Evolutionary conservation across 108 stramenopile genomes (phyloP), one percentile per base, ranked within the genome.

Genomic region (Cyclotella baltica): DNA sequence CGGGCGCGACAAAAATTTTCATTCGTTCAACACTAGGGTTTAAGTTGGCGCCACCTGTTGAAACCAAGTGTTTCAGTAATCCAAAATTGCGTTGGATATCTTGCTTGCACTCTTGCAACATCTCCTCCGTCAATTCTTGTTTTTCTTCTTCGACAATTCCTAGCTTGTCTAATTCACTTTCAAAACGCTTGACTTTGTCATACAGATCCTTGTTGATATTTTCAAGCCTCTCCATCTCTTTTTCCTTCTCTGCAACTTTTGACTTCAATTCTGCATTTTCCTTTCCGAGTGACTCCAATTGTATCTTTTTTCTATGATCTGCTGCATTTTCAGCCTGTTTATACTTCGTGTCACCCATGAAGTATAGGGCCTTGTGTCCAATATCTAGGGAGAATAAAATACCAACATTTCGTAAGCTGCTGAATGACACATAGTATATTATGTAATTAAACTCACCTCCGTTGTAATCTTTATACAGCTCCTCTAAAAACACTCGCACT

Each of bases 301-400:
- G 33, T 15, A 30, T 30, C 18, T 36, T 20, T 33, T 36, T 36
- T 13, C 16, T 35, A 11, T 10, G 61, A 35, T 35, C 31, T 34
- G 23, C 43, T 37, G 67, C 66, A 37, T 23, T 16, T 56, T 68
- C 50, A 52, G 48, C 46, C 36, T 52, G 38, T 30, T 37, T 64
- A 70, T 58, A 58, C 29, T 36, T 76, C 48, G 36, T 20, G 23
- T 65, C 64, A 65, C 47, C 47, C 46, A 65, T 19, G 2, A 4
- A 18, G 64, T 65, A 65, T 4, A 65, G 11, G 9, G 64, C 64
- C 46, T 65, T 65, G 64, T 65, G 64, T 5, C 64, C 64, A 47
- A 65, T 65, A 13, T 25, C 46, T 34, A 5, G 25, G 47, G 33
- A 28, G 18, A 27, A 23, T 27, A 3, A 9, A 46, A 27, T 43